These are phyloP conservation scores for Thielaviopsis musarum DNA, from an alignment of 2,329 filamentous ascomycete species.

Conservation along the genomic window DNA sequence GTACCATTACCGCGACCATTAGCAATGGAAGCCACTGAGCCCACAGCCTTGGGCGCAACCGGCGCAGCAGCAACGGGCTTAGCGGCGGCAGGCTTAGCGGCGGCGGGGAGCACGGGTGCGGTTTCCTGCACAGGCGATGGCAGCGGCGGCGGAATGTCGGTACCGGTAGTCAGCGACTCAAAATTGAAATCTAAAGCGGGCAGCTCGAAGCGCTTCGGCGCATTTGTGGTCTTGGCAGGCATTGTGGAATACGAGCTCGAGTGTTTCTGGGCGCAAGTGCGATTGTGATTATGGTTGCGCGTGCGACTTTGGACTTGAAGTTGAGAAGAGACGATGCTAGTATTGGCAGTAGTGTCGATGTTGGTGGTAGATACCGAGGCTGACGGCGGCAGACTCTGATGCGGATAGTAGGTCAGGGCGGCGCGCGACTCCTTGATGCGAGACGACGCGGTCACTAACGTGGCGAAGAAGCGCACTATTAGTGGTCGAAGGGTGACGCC, in stretches of 20 bases:
- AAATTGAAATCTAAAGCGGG: constrained; percentile 42
- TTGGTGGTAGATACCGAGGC: neutral
- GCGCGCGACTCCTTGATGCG: constrained; percentile 8
- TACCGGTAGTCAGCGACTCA: constrained; percentile 41
- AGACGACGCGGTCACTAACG: constrained; percentile 8
- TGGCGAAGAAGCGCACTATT: constrained; percentile 10
- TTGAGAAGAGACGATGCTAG: neutral
- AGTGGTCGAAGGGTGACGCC: constrained; percentile 7
- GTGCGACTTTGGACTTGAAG: neutral
- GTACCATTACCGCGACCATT: constrained; percentile 24
- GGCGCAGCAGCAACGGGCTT: constrained; percentile 11
- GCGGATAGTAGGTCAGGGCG: constrained; percentile 3
- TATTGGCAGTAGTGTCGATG: neutral
- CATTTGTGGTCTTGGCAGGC: constrained; percentile 6
- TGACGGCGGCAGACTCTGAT: neutral
- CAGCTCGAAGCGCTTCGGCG: constrained; percentile 30
- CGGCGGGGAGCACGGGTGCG: constrained; percentile 25
- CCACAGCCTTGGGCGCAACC: constrained; percentile 7
- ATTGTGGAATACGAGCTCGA: neutral
- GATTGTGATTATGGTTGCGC: neutral
- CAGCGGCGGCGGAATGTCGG: constrained; percentile 40
- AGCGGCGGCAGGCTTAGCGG: constrained; percentile 13
- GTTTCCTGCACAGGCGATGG: constrained; percentile 35
- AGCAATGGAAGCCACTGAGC: constrained; percentile 12
- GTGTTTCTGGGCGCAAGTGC: too few relatives aligned